Conservation (phyloP, 495 filamentous ascomycete genomes). For the Cenococcum geophilum region DNA sequence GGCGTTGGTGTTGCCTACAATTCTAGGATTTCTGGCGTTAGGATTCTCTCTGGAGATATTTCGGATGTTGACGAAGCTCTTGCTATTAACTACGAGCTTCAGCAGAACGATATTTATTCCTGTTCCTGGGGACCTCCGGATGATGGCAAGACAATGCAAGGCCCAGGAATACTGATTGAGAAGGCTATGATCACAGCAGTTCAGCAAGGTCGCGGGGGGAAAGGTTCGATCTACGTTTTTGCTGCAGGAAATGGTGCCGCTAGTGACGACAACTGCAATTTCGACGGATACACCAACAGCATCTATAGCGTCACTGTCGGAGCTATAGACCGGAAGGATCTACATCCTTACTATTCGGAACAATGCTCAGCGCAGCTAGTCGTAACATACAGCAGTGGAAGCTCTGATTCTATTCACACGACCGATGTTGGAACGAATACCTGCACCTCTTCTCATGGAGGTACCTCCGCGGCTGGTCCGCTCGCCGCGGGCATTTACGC, state of each 20-base stretch:
- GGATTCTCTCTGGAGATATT: constrained; percentile 86
- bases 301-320: constrained; percentile 98
- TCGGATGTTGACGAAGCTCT: constrained; percentile 86
- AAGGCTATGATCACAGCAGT: constrained; percentile 87
- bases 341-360: constrained; percentile 90
- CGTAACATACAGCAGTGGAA: constrained; percentile 92
- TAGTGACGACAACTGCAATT: constrained; percentile 95
- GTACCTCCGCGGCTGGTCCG: constrained; percentile 94
- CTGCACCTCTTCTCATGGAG: constrained; percentile 75
- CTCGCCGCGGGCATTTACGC: constrained; percentile 87
- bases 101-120: constrained; percentile 94
- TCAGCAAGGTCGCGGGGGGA: constrained; percentile 74
- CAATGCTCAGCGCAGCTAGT: constrained; percentile 91
- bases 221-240: constrained; percentile 94
- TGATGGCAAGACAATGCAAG: constrained; percentile 89
- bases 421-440: constrained; percentile 83
- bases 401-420: constrained; percentile 83
- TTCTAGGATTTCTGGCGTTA: constrained; percentile 79
- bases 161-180: constrained; percentile 79
- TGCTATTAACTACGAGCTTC: constrained; percentile 84
- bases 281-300: constrained; percentile 98
- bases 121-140: constrained; percentile 98
- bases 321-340: constrained; percentile 77
- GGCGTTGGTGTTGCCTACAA: constrained; percentile 93
- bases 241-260: constrained; percentile 89